phyloP scores from a whole-genome alignment of 768 basidiomycete genomes.

The Leccinum sublutescens region DNA sequence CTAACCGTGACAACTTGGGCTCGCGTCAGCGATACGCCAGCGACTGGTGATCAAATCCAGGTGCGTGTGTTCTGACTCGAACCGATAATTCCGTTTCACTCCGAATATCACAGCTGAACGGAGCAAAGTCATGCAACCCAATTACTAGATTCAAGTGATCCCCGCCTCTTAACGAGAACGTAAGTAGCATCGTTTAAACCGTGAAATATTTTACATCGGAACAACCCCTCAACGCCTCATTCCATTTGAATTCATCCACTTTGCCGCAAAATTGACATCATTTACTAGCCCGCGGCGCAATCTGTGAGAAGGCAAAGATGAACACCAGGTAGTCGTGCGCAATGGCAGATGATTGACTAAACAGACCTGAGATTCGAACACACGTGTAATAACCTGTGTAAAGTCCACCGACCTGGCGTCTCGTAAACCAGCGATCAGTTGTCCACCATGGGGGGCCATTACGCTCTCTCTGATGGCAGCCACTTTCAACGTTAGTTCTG shows the following conservation, averaged over 20 bases:
- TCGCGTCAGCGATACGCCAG: constrained; percentile 10
- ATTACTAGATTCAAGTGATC: constrained; percentile 4
- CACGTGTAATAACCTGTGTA: constrained; percentile 8
- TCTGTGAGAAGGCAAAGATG: neutral
- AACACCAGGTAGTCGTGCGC: neutral
- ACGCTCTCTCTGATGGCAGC: constrained; percentile 24
- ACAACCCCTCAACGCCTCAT: neutral
- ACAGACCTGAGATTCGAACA: constrained; percentile 9
- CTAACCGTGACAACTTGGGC: constrained; percentile 8
- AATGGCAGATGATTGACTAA: neutral
- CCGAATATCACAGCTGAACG: neutral
- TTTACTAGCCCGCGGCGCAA: neutral
- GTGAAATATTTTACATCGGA: neutral
- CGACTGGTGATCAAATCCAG: constrained; percentile 8
- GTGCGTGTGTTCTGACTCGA: constrained; percentile 11
- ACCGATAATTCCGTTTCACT: neutral
- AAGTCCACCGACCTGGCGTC: constrained; percentile 13
- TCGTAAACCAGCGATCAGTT: neutral
- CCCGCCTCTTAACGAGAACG: neutral
- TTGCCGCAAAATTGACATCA: neutral
- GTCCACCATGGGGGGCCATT: accelerated
- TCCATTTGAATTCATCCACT: neutral
- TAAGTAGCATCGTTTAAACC: neutral
- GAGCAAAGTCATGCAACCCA: neutral
- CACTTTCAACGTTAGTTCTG: constrained; percentile 19